These are phyloP conservation scores for Rhizopogon roseolus DNA, from an alignment of 768 basidiomycete genomes.

Conservation along the genomic window DNA sequence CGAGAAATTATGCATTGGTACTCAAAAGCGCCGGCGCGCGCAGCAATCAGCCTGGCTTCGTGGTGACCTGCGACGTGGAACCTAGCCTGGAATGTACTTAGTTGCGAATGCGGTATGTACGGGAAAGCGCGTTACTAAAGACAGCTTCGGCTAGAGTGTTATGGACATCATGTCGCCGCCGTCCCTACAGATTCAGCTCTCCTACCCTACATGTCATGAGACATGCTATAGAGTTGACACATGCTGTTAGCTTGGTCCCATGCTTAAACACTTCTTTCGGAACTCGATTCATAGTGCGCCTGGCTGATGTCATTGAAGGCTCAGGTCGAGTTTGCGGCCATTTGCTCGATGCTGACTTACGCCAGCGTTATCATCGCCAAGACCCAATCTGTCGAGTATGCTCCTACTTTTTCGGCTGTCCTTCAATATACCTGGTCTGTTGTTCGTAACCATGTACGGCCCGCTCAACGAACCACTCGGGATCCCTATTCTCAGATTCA, in stretches of 20 bases:
- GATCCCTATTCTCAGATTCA: slow-evolving; percentile 3
- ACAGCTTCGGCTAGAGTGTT: slow-evolving; percentile 7
- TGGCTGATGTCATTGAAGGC: slow-evolving; percentile 1
- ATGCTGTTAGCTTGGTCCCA: slow-evolving; percentile 33
- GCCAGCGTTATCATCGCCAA: slow-evolving; percentile 18
- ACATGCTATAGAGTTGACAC: slow-evolving; percentile 16
- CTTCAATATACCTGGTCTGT: slow-evolving; percentile 20
- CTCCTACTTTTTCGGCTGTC: slow-evolving; percentile 9
- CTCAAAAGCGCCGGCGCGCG: slow-evolving; percentile 48
- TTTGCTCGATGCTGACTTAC: neutral
- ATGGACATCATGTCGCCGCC: slow-evolving; percentile 6
- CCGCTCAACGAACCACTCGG: neutral
- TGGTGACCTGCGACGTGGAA: slow-evolving; percentile 24
- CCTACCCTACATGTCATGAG: slow-evolving; percentile 14
- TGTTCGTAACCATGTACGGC: slow-evolving; percentile 2
- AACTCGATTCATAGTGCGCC: neutral
- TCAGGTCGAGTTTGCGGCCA: neutral
- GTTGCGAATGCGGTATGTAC: slow-evolving; percentile 29
- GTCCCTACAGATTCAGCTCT: slow-evolving; percentile 16
- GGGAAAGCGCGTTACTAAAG: slow-evolving; percentile 25
- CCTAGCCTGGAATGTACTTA: slow-evolving; percentile 13
- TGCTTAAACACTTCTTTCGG: neutral
- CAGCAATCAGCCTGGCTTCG: slow-evolving; percentile 51
- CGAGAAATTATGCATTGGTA: slow-evolving; percentile 28
- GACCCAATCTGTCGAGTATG: slow-evolving; percentile 23